phyloP scores from a whole-genome alignment of 352 stramenopile species.

The Globisporangium mamillatum region DNA sequence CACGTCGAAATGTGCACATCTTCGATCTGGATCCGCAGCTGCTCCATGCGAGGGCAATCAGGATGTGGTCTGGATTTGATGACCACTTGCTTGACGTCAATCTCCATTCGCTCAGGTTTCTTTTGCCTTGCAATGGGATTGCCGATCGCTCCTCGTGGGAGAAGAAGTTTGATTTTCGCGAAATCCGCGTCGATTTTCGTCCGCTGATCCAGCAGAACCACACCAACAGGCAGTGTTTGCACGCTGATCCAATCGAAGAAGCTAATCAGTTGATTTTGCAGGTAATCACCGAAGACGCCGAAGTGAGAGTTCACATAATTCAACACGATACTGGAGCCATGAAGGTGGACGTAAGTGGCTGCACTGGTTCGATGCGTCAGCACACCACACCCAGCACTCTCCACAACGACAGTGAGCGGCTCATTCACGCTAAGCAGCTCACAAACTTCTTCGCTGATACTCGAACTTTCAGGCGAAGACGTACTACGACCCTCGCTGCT shows the following conservation, averaged over 20 bases:
- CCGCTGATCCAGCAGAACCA: slow-evolving; percentile 31
- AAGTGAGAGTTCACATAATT: slow-evolving; percentile 63
- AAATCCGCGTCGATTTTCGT: slow-evolving; percentile 60
- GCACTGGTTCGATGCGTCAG: slow-evolving; percentile 45
- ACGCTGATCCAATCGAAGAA: slow-evolving; percentile 67
- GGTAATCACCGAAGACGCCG: slow-evolving; percentile 39
- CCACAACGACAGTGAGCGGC: slow-evolving; percentile 34
- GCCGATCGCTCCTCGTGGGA: slow-evolving; percentile 49
- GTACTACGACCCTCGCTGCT: neutral
- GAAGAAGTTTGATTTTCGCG: slow-evolving; percentile 30
- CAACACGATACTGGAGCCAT: slow-evolving; percentile 39
- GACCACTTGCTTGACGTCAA: slow-evolving; percentile 40
- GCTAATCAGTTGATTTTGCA: slow-evolving; percentile 56
- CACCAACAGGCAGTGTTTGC: slow-evolving; percentile 34
- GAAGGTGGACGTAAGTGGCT: slow-evolving; percentile 40
- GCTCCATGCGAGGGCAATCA: slow-evolving; percentile 38
- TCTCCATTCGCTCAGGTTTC: slow-evolving; percentile 52
- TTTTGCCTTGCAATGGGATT: slow-evolving; percentile 34
- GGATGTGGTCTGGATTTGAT: slow-evolving; percentile 46
- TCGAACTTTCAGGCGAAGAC: neutral
- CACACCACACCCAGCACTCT: slow-evolving; percentile 42
- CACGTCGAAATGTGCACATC: slow-evolving; percentile 43
- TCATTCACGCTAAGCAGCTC: slow-evolving; percentile 34
- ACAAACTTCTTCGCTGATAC: slow-evolving; percentile 34
- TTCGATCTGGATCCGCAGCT: slow-evolving; percentile 42